Evolutionary conservation across 176 grass and related monocot genomes (phyloP).

Genomic region (Musa itinerans): DNA sequence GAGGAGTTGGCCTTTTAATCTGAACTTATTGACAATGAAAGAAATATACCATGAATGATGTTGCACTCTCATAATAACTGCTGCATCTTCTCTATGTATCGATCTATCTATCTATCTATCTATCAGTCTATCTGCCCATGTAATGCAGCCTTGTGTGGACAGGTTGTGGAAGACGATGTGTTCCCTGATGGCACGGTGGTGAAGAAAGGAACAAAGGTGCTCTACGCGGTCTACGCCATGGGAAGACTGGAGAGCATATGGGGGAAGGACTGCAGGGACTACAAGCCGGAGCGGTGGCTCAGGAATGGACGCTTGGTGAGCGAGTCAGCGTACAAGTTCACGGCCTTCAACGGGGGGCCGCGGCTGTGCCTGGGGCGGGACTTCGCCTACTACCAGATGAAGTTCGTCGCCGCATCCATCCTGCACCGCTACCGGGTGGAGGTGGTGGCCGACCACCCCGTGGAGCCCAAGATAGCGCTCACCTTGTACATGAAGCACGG

Average conservation of each 20-base stretch:
- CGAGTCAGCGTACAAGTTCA: constrained; percentile 92
- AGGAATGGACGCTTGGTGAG: constrained; percentile 66
- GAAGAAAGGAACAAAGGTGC: constrained; percentile 85
- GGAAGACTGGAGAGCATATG: constrained; percentile 94
- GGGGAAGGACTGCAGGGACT: constrained; percentile 74
- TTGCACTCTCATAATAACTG: no score
- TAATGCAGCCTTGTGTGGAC: background rate
- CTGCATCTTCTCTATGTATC: no score
- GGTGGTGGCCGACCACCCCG: constrained; percentile 52
- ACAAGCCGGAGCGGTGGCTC: constrained; percentile 92
- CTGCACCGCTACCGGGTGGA: constrained; percentile 53
- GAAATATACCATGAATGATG: no score
- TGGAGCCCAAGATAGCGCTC: constrained; percentile 75
- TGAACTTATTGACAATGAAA: no score
- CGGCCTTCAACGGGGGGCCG: constrained; percentile 82
- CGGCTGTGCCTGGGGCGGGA: constrained; percentile 90
- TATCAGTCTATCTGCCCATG: no score
- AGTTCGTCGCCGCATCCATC: constrained; percentile 71
- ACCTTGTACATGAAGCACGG: constrained; percentile 98
- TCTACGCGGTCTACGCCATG: constrained; percentile 90
- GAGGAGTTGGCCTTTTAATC: no score
- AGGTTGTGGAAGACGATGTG: constrained; percentile 89
- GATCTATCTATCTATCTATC: no score
- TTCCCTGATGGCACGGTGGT: constrained; percentile 89
- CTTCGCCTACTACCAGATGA: constrained; percentile 99